Evolutionary conservation across 495 filamentous ascomycete genomes (phyloP), one percentile per base, ranked within the genome.

Genomic region (Oidiodendron maius): DNA sequence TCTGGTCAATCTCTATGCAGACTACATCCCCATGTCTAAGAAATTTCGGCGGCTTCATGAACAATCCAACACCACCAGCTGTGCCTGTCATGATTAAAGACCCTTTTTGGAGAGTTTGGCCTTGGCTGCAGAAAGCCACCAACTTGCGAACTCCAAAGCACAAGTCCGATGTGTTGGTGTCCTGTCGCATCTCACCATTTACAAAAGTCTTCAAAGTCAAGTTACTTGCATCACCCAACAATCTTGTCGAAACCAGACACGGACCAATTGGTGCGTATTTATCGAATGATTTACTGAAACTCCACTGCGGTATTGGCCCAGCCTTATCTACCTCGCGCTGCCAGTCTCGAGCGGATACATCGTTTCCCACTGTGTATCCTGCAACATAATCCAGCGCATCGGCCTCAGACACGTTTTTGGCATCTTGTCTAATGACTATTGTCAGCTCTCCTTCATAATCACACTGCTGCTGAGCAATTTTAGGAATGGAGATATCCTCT

Each of bases 1-100:
- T 50, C 5, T 55, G 55, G 21, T 62, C 51, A 37, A 61, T 35
- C 51, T 60, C 44, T 37, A 71, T 53, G 51, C 65, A 62, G n/a
- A 71, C 61, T 3, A 55, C 47, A 59, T 70, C 68, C 12, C 68
- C 69, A 59, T 68, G 56, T 43, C 62, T 55, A 28, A 72, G 30
- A 46, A 65, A 67, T n/a, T 56, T 56, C 21, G 61, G 51, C 56
- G 52, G 52, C 35, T 37, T 4, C 35, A 37, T 37, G 48, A 72
- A 71, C 23, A 56, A 56, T 3, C 63, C 67, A 4, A 71, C 62
- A 1, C 66, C 67, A 16, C 46, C 49, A 17, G 71, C 71, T 18
- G 66, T 69, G 16, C 66, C 66, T 18, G 66, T 71, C 67, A 71
- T 67, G 40, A 67, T 53, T n/a, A 56, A 46, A 15, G 63, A 64